phyloP scores from a whole-genome alignment of 768 basidiomycete genomes.

The Nidularia sp. region DNA sequence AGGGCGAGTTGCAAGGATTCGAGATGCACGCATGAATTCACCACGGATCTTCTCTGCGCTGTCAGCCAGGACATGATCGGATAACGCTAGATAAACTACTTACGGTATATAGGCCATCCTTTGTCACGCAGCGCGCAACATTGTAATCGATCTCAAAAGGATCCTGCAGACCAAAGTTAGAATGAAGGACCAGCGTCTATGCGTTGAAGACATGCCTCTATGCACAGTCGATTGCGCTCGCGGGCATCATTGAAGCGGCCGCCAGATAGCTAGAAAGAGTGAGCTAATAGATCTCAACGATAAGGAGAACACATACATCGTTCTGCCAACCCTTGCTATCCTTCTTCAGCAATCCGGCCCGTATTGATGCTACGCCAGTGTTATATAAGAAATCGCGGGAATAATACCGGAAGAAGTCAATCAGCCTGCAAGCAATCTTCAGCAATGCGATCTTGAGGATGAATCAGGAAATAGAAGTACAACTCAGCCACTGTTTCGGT shows the following conservation, averaged over 20 bases:
- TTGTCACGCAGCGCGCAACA: constrained; percentile 93
- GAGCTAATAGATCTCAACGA: neutral
- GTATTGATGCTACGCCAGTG: constrained; percentile 86
- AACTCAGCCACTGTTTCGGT: constrained; percentile 90
- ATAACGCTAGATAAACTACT: constrained; percentile 13
- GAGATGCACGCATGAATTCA: constrained; percentile 94
- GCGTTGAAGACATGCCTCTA: constrained; percentile 60
- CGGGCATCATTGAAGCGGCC: constrained; percentile 64
- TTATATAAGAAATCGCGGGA: constrained; percentile 91
- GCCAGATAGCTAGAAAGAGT: constrained; percentile 37
- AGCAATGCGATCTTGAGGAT: constrained; percentile 1
- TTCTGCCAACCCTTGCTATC: constrained; percentile 93
- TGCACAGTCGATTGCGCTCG: constrained; percentile 92
- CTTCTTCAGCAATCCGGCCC: constrained; percentile 85
- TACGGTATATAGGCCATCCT: constrained; percentile 93
- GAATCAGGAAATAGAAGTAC: constrained; percentile 37
- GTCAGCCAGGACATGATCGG: constrained; percentile 4
- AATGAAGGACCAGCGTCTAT: neutral
- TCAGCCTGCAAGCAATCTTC: constrained; percentile 52
- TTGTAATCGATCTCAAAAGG: constrained; percentile 97
- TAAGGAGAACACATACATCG: constrained; percentile 54
- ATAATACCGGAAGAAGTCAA: constrained; percentile 98
- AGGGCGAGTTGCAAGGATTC: constrained; percentile 76
- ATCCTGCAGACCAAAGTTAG: constrained; percentile 52
- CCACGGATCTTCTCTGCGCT: constrained; percentile 74